Conservation (phyloP, 2,329 filamentous ascomycete genomes). For the Colletotrichum spinosum region DNA sequence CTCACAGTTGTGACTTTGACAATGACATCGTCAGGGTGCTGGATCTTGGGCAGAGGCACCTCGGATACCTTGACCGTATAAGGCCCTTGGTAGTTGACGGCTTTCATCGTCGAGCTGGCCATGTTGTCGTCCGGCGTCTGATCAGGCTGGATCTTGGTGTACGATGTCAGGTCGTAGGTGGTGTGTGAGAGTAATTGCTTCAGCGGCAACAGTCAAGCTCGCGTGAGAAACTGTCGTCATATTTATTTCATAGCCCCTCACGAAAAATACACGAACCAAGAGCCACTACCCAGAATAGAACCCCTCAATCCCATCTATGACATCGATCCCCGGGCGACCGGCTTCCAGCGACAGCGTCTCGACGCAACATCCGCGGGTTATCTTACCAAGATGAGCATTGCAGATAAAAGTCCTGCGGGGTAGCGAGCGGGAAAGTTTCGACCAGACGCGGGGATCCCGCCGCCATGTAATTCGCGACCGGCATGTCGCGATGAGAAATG, state of each 20-base stretch:
- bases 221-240: not conserved
- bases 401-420: conserved; percentile 24
- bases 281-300: not conserved
- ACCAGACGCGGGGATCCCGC: conserved; percentile 26
- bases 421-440: conserved; percentile 25
- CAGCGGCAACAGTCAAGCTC: not conserved
- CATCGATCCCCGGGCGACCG: conserved; percentile 11
- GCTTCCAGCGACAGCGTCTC: conserved; percentile 8
- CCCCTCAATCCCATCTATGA: not conserved
- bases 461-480: conserved; percentile 13
- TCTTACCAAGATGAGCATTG: conserved; percentile 12
- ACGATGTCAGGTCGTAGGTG: not conserved
- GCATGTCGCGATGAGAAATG: not conserved
- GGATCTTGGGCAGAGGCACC: conserved; percentile 66
- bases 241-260: conserved; percentile 25
- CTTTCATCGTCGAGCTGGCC: conserved; percentile 64
- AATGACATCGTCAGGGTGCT: conserved; percentile 74
- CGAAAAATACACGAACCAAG: conserved; percentile 8
- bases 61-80: conserved; percentile 73
- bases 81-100: conserved; percentile 71
- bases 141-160: not conserved
- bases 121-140: conserved; percentile 1
- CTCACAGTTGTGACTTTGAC: conserved; percentile 74
- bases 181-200: not conserved
- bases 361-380: conserved; percentile 26